Evolutionary conservation across 2,329 filamentous ascomycete species (phyloP), one percentile per base, ranked within the genome.

Genomic region (Xylaria sp.): DNA sequence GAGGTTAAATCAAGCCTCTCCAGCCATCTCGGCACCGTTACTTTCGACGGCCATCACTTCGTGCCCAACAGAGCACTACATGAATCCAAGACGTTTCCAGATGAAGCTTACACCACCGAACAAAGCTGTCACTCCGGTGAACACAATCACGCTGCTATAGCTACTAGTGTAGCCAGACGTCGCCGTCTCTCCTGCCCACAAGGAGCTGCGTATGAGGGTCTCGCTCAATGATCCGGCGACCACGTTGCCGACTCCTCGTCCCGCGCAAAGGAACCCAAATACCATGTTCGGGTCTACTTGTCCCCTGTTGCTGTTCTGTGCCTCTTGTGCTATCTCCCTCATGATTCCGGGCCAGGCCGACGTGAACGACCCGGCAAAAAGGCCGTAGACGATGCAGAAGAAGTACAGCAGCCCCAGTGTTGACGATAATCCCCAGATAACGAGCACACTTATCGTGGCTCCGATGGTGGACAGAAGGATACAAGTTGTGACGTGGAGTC

Each of bases 361-460:
- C 1, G 86, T 87, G 75, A 89, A 92, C 0, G 87, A 86, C 0
- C 89, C 88, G 0, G 89, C 89, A 64, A 91, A 92, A 72, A 91
- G 82, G 0, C 90, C 90, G 74, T 90, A 92, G 4, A 85, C 80
- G 20, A 90, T 78, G 41, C 89, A 87, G 77, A 90, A 92, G 8
- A 88, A 72, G 28, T 89, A 86, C 39, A 92, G 77, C 3, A 89
- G 79, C 0, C 83, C 83, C 28, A 90, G 78, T 9, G 81, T 84
- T 0, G 82, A 83, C 23, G 87, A 85, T 31, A 86, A 78, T 0
- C 89, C 90, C 90, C 90, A 92, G 25, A 91, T 79, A 12, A 91
- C 76, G 25, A 92, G 85, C 0, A 85, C 86, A 0, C 87, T 86
- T 5, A 88, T 63, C 0, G 86, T 83, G 0, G 89, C 86, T 10